Base-by-base conservation (phyloP, 129 eudicot species). In the Tagetes erecta region DNA sequence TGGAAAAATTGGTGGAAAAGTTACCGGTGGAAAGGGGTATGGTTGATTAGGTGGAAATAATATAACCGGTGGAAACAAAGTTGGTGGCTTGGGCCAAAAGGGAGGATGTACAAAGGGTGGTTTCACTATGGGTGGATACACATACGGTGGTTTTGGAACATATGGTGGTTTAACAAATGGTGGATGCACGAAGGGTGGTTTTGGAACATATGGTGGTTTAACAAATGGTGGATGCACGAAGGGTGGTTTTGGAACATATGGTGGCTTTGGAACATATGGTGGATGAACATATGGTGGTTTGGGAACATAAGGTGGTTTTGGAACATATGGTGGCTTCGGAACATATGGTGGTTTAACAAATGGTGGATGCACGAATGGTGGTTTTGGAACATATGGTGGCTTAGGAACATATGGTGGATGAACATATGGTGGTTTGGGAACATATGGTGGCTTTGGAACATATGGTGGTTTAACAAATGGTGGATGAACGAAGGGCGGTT, bases 101-200 rank as follows among this genome's bases (percentile, higher is more conserved):
- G 77, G 77, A 5, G 77, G 77, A n/a, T 73, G 59, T n/a, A 11
- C 14, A 8, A 38, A 39, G 1, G 72, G 79, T 46, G 69, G 78
- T 8, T 56, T 71, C 0, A 71, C 6, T 3, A 71, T 44, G 0
- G 80, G 80, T 65, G 80, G 80, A 42, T 72, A 69, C 3, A 27
- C 14, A 34, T 14, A 64, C 1, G 64, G 79, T 38, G 71, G 79
- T 11, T 59, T 73, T 20, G 27, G 77, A 8, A 27, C 14, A 34
- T 14, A 64, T 3, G 64, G 79, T 38, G 71, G 79, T 11, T 59
- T 73, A 2, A 73, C 35, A 2, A 59, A 33, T 0, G 80, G 80
- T 40, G 80, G 80, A 52, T 64, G 77, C 11, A 58, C 68, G 5
- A 73, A 58, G 6, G 76, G 78, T n/a, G 70, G 78, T 34, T 72